Conservation (phyloP, 257 asterid species). For the Salvia hispanica region DNA sequence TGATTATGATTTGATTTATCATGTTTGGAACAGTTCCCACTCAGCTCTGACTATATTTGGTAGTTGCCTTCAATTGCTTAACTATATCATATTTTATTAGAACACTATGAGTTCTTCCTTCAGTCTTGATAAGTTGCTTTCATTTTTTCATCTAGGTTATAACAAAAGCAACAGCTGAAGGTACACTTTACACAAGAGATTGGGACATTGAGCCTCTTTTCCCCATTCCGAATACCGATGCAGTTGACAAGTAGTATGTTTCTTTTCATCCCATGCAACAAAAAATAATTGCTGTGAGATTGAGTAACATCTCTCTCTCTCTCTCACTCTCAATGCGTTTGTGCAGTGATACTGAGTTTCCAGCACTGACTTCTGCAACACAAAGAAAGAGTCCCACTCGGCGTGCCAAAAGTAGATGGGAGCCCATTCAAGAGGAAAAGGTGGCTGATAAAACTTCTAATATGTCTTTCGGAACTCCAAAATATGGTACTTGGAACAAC, state of each 20-base stretch:
- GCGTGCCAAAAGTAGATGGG: slow-evolving; percentile 98
- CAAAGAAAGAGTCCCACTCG: slow-evolving; percentile 79
- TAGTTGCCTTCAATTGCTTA: slow-evolving; percentile 23
- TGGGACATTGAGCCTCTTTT: slow-evolving; percentile 98
- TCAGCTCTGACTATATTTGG: background rate
- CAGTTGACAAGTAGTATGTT: slow-evolving; percentile 62
- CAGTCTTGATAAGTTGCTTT: slow-evolving; percentile 21
- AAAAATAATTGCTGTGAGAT: slow-evolving; percentile 14
- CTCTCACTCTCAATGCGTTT: slow-evolving; percentile 28
- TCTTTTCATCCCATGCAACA: slow-evolving; percentile 29
- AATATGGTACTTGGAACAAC: slow-evolving; percentile 72
- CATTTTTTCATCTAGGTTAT: slow-evolving; percentile 59
- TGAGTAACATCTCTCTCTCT: slow-evolving; percentile 9
- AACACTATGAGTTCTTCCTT: slow-evolving; percentile 12
- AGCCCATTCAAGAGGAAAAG: slow-evolving; percentile 76
- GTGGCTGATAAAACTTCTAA: slow-evolving; percentile 50
- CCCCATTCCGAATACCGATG: slow-evolving; percentile 58
- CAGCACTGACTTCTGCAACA: slow-evolving; percentile 43
- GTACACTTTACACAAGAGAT: slow-evolving; percentile 69
- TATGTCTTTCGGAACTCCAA: slow-evolving; percentile 47
- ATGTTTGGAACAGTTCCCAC: slow-evolving; percentile 15
- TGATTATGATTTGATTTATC: slow-evolving; percentile 8
- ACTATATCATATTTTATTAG: slow-evolving; percentile 10
- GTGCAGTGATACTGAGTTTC: slow-evolving; percentile 54
- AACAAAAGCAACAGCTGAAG: slow-evolving; percentile 83